Conservation (phyloP, 176 grass and related monocot genomes). For the Carex kokanica region DNA sequence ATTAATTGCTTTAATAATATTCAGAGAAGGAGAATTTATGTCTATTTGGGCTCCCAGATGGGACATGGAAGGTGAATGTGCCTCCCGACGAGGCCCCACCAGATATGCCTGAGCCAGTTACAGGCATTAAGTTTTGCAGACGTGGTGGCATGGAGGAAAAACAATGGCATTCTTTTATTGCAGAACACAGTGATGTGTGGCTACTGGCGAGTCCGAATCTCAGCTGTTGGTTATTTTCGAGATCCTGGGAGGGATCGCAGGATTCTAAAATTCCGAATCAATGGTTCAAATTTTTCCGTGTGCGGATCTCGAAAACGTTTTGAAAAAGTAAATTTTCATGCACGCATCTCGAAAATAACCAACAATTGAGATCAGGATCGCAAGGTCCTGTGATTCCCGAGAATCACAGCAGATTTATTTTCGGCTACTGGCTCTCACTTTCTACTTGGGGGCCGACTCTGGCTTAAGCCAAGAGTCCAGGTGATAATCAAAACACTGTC, state of each 20-base stretch:
- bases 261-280: no score
- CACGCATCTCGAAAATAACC: no score
- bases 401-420: no score
- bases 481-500: slow-evolving; percentile 5
- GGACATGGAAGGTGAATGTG: slow-evolving; percentile 37
- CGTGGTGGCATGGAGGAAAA: slow-evolving; percentile 38
- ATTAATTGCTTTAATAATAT: background rate
- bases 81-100: slow-evolving; percentile 29
- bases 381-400: no score
- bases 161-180: slow-evolving; percentile 30
- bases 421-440: background rate
- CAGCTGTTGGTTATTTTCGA: no score
- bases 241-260: no score
- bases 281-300: no score
- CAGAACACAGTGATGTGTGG: slow-evolving; percentile 21
- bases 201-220: no score
- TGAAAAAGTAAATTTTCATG: no score
- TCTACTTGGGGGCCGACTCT: background rate
- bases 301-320: no score
- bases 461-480: slow-evolving; percentile 22
- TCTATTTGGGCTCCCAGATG: slow-evolving; percentile 38
- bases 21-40: slow-evolving; percentile 39
- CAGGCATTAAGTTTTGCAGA: slow-evolving; percentile 36
- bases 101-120: slow-evolving; percentile 34
- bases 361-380: no score